Evolutionary conservation across 306 rosid species (phyloP).

Genomic region (Hippophae tibetana): DNA sequence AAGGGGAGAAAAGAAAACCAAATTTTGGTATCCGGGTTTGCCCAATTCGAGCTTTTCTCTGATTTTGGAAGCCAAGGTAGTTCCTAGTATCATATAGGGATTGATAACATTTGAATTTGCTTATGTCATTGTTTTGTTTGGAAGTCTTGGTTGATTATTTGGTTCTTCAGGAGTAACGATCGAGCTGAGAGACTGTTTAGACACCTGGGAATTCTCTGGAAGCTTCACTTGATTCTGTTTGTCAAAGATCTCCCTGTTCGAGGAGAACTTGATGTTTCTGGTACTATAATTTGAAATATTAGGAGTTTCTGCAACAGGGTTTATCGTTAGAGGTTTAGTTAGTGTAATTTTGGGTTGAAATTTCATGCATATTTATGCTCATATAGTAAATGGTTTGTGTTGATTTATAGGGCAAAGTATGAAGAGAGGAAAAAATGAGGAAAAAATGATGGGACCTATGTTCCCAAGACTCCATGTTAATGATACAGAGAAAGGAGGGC

Average conservation of each 20-base stretch:
- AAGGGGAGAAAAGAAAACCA: conserved; percentile 9
- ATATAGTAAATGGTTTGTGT: conserved; percentile 2
- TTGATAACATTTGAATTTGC: background rate
- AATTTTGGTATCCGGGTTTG: conserved; percentile 11
- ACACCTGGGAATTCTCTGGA: too few relatives aligned
- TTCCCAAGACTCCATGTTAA: conserved; percentile 92
- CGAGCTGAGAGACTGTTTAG: background rate
- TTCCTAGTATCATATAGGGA: background rate
- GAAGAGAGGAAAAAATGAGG: conserved; percentile 79
- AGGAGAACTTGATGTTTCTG: too few relatives aligned
- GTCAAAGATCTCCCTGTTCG: too few relatives aligned
- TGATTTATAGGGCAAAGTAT: conserved; percentile 27
- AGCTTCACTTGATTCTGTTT: too few relatives aligned
- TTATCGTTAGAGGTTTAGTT: conserved; percentile 18
- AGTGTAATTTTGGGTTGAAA: conserved; percentile 5
- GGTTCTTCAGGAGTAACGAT: background rate
- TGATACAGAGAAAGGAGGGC: conserved; percentile 93
- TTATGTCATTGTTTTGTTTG: background rate
- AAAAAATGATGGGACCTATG: conserved; percentile 74
- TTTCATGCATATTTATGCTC: conserved; percentile 6
- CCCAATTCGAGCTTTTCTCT: background rate
- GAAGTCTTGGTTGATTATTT: background rate
- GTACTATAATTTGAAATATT: too few relatives aligned
- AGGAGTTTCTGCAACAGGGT: background rate
- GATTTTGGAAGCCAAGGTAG: background rate